Conservation (phyloP, 805 yeast species). For the Suhomyces emberorum region DNA sequence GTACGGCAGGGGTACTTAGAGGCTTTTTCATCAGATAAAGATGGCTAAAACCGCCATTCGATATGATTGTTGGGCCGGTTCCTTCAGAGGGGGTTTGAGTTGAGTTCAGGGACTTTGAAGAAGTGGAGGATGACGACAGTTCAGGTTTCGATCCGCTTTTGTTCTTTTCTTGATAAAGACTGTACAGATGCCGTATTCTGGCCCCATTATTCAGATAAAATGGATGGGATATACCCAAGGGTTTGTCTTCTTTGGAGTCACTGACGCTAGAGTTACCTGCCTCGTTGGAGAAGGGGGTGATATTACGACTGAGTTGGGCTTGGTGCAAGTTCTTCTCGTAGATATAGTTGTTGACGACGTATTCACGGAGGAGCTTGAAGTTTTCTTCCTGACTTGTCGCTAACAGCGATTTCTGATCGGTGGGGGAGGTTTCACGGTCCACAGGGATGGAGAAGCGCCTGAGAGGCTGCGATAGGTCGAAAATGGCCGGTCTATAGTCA, state of each 20-base stretch:
- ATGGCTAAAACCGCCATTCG: not conserved
- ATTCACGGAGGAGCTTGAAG: conserved; percentile 11
- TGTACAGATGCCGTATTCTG: conserved; percentile 4
- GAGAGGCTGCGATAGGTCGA: conserved; percentile 41
- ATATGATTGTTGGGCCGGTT: not conserved
- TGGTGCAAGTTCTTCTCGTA: conserved; percentile 14
- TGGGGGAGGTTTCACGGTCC: conserved; percentile 1
- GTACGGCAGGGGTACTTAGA: conserved; percentile 50
- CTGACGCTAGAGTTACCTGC: not conserved
- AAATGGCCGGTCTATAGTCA: conserved; percentile 44
- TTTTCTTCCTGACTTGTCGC: conserved; percentile 7
- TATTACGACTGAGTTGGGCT: conserved; percentile 6
- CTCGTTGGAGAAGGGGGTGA: conserved; percentile 4
- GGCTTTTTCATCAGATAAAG: conserved; percentile 47
- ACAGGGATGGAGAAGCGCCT: conserved; percentile 30
- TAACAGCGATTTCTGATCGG: conserved; percentile 1
- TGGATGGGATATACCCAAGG: conserved; percentile 3
- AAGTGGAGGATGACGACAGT: not conserved
- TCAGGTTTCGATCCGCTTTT: not conserved
- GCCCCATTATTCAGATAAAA: conserved; percentile 1
- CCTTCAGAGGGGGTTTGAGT: not conserved
- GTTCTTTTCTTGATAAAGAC: not conserved
- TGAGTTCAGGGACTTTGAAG: not conserved
- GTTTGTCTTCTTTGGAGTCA: not conserved
- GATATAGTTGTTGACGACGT: conserved; percentile 13